Evolutionary conservation across 176 grass and related monocot species (phyloP).

Genomic region (Cenchrus americanus): DNA sequence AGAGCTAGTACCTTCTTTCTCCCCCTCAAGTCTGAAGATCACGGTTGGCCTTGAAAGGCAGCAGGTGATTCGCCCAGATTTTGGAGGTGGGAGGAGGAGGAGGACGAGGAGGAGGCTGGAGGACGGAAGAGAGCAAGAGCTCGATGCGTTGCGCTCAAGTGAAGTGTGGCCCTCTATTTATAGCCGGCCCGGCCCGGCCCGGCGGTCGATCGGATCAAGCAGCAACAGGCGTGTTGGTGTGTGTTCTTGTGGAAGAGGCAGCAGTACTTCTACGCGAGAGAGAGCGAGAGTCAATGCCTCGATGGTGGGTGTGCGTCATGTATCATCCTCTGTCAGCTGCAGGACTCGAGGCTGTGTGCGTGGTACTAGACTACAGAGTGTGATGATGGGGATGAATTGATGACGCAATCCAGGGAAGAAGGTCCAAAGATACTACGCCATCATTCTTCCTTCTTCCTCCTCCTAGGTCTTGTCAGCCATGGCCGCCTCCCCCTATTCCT

Average conservation of each 20-base stretch:
- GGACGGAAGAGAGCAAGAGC: not conserved
- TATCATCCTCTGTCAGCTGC: not conserved
- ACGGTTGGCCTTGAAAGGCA: not conserved
- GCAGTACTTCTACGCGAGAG: not conserved
- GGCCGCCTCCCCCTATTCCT: not conserved
- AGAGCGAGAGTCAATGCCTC: slow-evolving; percentile 7
- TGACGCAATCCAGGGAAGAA: slow-evolving; percentile 32
- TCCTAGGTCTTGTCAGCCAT: not conserved
- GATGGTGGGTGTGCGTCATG: not conserved
- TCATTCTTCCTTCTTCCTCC: slow-evolving; percentile 5
- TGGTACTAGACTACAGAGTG: not conserved
- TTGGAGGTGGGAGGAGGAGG: too few relatives aligned
- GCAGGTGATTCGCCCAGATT: not conserved
- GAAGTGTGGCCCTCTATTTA: not conserved
- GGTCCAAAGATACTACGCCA: slow-evolving; percentile 36
- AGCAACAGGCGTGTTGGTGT: not conserved
- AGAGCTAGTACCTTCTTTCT: not conserved
- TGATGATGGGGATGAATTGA: slow-evolving; percentile 56
- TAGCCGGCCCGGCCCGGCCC: not conserved
- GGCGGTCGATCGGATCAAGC: not conserved
- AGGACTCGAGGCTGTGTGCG: slow-evolving; percentile 13
- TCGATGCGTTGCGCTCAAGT: not conserved
- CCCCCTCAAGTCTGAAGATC: not conserved
- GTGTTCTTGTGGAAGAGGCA: too few relatives aligned
- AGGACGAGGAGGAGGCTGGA: not conserved